Percentiles rank a stretch among this genome's conserved stretches.
Evolutionary conservation across 23 red algal species (phyloP).

Genomic region (Gracilariopsis chorda): DNA sequence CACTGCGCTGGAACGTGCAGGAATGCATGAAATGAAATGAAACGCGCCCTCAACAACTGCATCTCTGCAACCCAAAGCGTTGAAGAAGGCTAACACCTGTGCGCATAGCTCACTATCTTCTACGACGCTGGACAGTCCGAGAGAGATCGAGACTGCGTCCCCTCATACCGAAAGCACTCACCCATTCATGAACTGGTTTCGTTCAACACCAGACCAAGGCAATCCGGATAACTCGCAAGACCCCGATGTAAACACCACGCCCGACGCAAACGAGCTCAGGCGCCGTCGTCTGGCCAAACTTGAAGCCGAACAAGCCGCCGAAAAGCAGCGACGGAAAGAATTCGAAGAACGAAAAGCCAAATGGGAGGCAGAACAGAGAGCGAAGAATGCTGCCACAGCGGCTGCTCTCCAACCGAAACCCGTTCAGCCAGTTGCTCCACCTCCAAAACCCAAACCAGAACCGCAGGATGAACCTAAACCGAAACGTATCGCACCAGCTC

Average conservation of each 20-base stretch:
- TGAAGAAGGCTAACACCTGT: too few relatives aligned
- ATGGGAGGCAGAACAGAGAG: conserved; percentile 43
- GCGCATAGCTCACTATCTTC: too few relatives aligned
- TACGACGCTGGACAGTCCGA: too few relatives aligned
- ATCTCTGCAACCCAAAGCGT: too few relatives aligned
- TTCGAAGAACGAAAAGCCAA: conserved; percentile 46
- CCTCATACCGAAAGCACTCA: too few relatives aligned
- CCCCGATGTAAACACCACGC: neutral
- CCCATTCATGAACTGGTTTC: conserved; percentile 52
- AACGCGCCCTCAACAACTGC: too few relatives aligned
- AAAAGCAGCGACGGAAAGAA: conserved; percentile 34
- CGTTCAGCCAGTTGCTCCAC: neutral
- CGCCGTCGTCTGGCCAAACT: conserved; percentile 65
- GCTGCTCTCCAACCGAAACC: neutral
- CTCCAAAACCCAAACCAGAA: neutral
- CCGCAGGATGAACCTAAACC: neutral
- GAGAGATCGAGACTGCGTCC: too few relatives aligned
- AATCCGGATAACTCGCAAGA: neutral
- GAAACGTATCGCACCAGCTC: neutral
- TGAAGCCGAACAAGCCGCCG: conserved; percentile 38
- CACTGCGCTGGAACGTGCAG: too few relatives aligned
- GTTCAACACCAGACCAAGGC: neutral
- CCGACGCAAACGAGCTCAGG: conserved; percentile 43
- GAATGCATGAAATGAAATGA: too few relatives aligned
- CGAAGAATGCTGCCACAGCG: neutral